These are phyloP conservation scores for Exophiala sideris DNA, from an alignment of 2,329 filamentous ascomycete species.

Conservation along the genomic window DNA sequence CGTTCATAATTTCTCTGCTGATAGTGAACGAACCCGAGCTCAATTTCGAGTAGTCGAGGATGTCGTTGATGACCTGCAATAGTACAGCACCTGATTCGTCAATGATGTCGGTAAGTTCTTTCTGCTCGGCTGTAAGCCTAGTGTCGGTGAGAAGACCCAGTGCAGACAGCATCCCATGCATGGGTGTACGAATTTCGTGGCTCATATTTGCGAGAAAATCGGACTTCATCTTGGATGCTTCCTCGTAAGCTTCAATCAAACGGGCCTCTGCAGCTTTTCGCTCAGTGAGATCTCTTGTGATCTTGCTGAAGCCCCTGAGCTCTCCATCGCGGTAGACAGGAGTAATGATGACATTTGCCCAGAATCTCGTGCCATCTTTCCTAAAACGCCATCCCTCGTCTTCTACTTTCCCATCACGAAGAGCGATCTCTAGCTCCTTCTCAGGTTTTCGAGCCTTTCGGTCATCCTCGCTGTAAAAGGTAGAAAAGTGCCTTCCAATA, in stretches of 20 bases:
- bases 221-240: slow-evolving; percentile 60
- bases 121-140: slow-evolving; percentile 51
- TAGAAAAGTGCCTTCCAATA: slow-evolving; percentile 57
- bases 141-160: slow-evolving; percentile 57
- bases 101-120: slow-evolving; percentile 56
- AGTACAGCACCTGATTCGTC: slow-evolving; percentile 58
- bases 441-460: slow-evolving; percentile 48
- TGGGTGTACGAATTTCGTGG: slow-evolving; percentile 63
- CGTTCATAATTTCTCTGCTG: slow-evolving; percentile 29
- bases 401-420: slow-evolving; percentile 55
- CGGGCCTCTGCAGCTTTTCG: slow-evolving; percentile 50
- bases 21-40: slow-evolving; percentile 53
- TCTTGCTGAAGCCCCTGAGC: slow-evolving; percentile 58
- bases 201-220: slow-evolving; percentile 63
- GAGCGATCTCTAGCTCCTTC: slow-evolving; percentile 50
- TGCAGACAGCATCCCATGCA: slow-evolving; percentile 62
- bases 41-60: slow-evolving; percentile 65
- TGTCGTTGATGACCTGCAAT: slow-evolving; percentile 62
- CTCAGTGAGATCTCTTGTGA: slow-evolving; percentile 51
- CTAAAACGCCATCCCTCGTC: slow-evolving; percentile 60
- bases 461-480: slow-evolving; percentile 55
- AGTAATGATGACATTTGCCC: slow-evolving; percentile 60
- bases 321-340: slow-evolving; percentile 52
- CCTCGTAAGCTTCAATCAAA: slow-evolving; percentile 57
- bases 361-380: slow-evolving; percentile 58